Evolutionary conservation across 768 basidiomycete species (phyloP).

Genomic region (Lactarius pseudohatsudake): DNA sequence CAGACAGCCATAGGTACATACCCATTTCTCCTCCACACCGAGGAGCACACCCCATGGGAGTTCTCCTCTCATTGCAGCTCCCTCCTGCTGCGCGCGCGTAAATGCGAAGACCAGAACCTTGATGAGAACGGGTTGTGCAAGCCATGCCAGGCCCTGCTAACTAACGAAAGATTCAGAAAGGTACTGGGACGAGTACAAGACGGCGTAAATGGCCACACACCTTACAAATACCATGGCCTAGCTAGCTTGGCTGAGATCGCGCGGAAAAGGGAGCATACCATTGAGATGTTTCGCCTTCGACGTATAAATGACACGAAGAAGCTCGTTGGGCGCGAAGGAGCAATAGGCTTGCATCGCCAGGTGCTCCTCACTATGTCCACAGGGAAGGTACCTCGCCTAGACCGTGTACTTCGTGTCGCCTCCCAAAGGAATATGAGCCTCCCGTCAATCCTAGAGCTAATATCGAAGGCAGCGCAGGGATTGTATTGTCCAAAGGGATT

Average conservation of each 20-base stretch:
- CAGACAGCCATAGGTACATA: too few relatives aligned
- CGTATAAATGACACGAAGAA: not conserved
- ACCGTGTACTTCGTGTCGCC: not conserved
- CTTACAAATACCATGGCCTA: not conserved
- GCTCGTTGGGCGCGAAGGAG: not conserved
- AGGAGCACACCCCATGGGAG: too few relatives aligned
- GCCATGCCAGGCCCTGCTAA: too few relatives aligned
- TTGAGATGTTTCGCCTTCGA: not conserved
- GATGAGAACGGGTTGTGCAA: too few relatives aligned
- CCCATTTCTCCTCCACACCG: too few relatives aligned
- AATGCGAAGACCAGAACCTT: too few relatives aligned
- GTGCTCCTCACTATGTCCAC: conserved; percentile 1
- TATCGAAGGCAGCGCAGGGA: not conserved
- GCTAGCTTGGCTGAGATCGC: not conserved
- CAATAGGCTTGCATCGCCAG: not conserved
- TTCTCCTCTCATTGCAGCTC: too few relatives aligned
- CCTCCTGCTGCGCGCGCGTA: too few relatives aligned
- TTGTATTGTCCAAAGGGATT: conserved; percentile 12
- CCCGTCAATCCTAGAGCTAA: not conserved
- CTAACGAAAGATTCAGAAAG: too few relatives aligned
- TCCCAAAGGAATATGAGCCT: not conserved
- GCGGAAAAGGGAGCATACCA: not conserved
- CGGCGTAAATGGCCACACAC: not conserved
- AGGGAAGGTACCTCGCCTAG: not conserved
- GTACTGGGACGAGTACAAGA: too few relatives aligned